phyloP scores from a whole-genome alignment of 78 protist species.

The Mantamonas sphyraenae region DNA sequence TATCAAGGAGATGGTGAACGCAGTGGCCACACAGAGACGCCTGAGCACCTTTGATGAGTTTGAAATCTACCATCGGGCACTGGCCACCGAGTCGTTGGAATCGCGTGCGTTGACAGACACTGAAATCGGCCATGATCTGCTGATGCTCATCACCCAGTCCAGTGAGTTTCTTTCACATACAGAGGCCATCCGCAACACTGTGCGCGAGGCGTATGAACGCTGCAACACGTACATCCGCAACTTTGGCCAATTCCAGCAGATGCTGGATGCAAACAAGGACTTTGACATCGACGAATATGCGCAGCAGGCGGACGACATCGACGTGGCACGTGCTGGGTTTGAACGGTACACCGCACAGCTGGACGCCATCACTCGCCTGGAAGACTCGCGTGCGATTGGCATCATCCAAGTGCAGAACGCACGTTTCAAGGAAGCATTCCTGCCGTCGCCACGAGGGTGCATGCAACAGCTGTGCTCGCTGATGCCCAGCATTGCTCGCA shows the following conservation, averaged over 20 bases:
- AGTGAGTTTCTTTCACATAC: too few species aligned
- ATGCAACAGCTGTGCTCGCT: background rate
- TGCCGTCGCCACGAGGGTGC: constrained; percentile 19
- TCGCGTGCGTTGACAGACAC: too few species aligned
- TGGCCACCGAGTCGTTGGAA: too few species aligned
- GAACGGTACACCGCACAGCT: too few species aligned
- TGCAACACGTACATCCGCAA: constrained; percentile 1
- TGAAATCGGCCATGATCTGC: background rate
- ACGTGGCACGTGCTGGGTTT: background rate
- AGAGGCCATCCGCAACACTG: background rate
- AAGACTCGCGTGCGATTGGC: too few species aligned
- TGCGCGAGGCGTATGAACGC: background rate
- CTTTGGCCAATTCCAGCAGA: constrained; percentile 19
- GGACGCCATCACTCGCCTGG: too few species aligned
- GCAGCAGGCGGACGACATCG: constrained; percentile 6
- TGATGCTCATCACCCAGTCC: too few species aligned
- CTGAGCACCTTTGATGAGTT: background rate
- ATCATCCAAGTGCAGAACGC: constrained; percentile 4
- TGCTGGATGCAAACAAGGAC: constrained; percentile 2
- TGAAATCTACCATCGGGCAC: background rate
- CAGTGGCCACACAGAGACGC: constrained; percentile 4
- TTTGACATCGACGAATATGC: constrained; percentile 5
- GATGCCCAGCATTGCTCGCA: constrained; percentile 22
- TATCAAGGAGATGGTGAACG: constrained; percentile 10
- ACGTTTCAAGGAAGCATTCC: background rate